Evolutionary conservation across 805 yeast genomes (phyloP).

Genomic region (Suhomyces sp.): DNA sequence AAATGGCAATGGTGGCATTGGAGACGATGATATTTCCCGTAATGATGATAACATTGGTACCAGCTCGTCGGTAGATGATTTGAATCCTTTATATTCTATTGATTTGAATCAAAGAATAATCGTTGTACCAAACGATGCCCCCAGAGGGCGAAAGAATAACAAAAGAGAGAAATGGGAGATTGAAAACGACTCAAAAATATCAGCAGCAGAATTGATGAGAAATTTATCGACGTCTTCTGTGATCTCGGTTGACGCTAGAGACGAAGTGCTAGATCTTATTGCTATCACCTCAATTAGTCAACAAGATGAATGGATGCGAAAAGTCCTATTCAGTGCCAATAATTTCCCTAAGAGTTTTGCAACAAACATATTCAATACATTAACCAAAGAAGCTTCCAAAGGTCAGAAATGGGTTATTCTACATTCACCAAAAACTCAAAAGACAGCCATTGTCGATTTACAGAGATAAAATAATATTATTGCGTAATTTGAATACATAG

Average conservation of each 20-base stretch:
- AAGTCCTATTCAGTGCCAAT: conserved; percentile 74
- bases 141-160: conserved; percentile 72
- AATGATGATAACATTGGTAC: conserved; percentile 15
- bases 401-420: conserved; percentile 76
- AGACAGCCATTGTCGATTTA: conserved; percentile 43
- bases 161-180: conserved; percentile 74
- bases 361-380: conserved; percentile 65
- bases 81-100: conserved; percentile 18
- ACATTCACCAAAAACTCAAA: conserved; percentile 75
- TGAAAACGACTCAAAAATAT: conserved; percentile 70
- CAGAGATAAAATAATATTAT: conserved; percentile 12
- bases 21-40: conserved; percentile 23
- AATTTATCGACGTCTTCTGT: conserved; percentile 67
- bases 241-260: conserved; percentile 74
- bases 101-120: conserved; percentile 54
- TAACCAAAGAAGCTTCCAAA: conserved; percentile 69
- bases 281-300: conserved; percentile 71
- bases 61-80: conserved; percentile 10
- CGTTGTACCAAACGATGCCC: conserved; percentile 77
- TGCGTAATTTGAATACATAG: too few relatives aligned
- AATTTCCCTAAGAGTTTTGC: conserved; percentile 83
- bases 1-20: conserved; percentile 9
- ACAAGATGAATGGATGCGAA: conserved; percentile 80
- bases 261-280: conserved; percentile 83
- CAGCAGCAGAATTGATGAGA: conserved; percentile 53